Conservation (phyloP, 148 eudicot species). For the Camellia sinensis region DNA sequence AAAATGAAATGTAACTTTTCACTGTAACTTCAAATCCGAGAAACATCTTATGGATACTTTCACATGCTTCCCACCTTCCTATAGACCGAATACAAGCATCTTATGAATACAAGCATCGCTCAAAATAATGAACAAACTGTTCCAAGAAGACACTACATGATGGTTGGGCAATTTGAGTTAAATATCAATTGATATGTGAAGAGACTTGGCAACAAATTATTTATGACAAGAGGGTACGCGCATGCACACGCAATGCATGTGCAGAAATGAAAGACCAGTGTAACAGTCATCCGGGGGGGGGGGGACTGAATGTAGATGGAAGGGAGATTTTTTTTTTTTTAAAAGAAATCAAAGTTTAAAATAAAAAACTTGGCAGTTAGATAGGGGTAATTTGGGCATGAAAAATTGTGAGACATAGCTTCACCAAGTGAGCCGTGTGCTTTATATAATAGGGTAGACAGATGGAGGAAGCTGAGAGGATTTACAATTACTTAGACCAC, state of each 20-base stretch:
- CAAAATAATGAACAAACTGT: not conserved
- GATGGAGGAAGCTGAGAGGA: not conserved
- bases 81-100: not conserved
- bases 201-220: not conserved
- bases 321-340: too few species aligned
- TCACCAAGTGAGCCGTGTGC: too few species aligned
- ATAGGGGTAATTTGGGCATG: too few species aligned
- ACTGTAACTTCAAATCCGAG: not conserved
- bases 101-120: not conserved
- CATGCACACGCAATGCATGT: too few species aligned
- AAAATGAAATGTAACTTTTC: not conserved
- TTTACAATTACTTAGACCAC: not conserved
- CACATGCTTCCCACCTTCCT: not conserved
- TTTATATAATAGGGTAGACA: too few species aligned
- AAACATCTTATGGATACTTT: not conserved
- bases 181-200: not conserved
- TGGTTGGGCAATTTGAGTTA: not conserved
- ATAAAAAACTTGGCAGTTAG: too few species aligned
- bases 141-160: not conserved
- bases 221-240: not conserved
- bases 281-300: too few species aligned
- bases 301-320: too few species aligned
- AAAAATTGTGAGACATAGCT: too few species aligned
- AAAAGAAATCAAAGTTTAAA: too few species aligned
- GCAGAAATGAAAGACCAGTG: too few species aligned